Percentiles rank a stretch among this genome's conserved stretches.
Evolutionary conservation across 176 grass and related monocot genomes (phyloP).

Genomic region (Pharus latifolius): DNA sequence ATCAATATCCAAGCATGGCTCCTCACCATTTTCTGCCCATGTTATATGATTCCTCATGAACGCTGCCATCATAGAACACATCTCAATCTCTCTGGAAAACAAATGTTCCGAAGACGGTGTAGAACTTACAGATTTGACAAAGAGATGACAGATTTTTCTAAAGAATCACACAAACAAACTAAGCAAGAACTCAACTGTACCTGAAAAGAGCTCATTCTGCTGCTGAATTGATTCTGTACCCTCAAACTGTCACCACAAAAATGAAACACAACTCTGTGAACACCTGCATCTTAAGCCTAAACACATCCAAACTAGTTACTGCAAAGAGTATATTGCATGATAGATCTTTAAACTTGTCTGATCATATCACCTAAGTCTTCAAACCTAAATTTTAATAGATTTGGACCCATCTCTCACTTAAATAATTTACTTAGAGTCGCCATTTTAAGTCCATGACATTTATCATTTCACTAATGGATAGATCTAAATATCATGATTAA

Average conservation of each 20-base stretch:
- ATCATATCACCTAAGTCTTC: too few relatives aligned
- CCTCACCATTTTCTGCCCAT: constrained; percentile 37
- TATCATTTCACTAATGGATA: too few relatives aligned
- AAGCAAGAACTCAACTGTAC: constrained; percentile 3
- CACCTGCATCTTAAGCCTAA: too few relatives aligned
- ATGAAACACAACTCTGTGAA: not conserved
- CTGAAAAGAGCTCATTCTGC: constrained; percentile 74
- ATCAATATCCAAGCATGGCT: constrained; percentile 56
- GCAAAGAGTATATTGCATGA: too few relatives aligned
- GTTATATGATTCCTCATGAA: constrained; percentile 85
- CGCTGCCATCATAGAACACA: constrained; percentile 19
- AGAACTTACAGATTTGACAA: not conserved
- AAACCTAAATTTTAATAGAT: too few relatives aligned
- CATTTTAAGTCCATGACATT: too few relatives aligned
- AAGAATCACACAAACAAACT: not conserved
- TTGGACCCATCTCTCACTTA: too few relatives aligned
- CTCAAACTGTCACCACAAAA: constrained; percentile 46
- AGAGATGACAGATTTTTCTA: not conserved
- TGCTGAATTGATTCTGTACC: constrained; percentile 50
- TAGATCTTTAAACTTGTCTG: too few relatives aligned
- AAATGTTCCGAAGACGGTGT: not conserved
- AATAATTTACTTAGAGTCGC: too few relatives aligned
- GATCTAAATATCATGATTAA: too few relatives aligned
- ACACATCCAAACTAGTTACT: too few relatives aligned
- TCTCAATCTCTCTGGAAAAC: not conserved